Evolutionary conservation across 176 grass and related monocot species (phyloP).

Genomic region (Cenchrus americanus): DNA sequence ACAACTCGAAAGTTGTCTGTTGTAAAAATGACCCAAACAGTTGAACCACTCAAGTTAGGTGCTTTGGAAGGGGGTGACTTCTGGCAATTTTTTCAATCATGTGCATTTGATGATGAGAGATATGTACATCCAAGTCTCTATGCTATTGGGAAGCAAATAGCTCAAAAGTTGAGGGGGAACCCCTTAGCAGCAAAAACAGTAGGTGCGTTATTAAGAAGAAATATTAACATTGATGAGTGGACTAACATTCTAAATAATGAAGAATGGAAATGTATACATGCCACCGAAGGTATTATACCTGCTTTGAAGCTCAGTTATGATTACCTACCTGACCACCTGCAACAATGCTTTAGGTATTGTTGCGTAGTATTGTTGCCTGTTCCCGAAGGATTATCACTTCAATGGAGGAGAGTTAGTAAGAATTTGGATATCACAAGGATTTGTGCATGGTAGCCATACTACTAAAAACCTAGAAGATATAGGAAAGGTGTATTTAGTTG

Average conservation of each 20-base stretch:
- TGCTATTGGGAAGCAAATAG: slow-evolving; percentile 11
- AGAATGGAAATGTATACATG: slow-evolving; percentile 24
- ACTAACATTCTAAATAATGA: slow-evolving; percentile 11
- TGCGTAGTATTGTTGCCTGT: neutral
- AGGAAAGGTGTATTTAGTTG: slow-evolving; percentile 34
- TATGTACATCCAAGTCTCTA: neutral
- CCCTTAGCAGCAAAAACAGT: slow-evolving; percentile 43
- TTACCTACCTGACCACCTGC: neutral
- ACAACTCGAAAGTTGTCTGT: slow-evolving; percentile 31
- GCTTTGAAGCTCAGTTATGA: slow-evolving; percentile 41
- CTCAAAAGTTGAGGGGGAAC: slow-evolving; percentile 1
- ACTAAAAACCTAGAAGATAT: slow-evolving; percentile 41
- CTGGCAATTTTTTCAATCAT: slow-evolving; percentile 33
- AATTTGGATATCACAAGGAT: slow-evolving; percentile 67
- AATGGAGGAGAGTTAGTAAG: slow-evolving; percentile 31
- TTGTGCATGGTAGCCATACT: slow-evolving; percentile 9
- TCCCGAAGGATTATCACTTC: slow-evolving; percentile 1
- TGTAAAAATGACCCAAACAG: slow-evolving; percentile 17
- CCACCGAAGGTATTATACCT: slow-evolving; percentile 13
- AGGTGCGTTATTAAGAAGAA: neutral
- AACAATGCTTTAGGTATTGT: slow-evolving; percentile 3
- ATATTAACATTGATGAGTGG: slow-evolving; percentile 24
- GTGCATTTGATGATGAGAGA: slow-evolving; percentile 49
- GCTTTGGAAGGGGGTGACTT: slow-evolving; percentile 18
- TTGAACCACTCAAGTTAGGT: slow-evolving; percentile 2